Base-by-base conservation (phyloP, 2,329 filamentous ascomycete genomes). In the Byssothecium circinans region DNA sequence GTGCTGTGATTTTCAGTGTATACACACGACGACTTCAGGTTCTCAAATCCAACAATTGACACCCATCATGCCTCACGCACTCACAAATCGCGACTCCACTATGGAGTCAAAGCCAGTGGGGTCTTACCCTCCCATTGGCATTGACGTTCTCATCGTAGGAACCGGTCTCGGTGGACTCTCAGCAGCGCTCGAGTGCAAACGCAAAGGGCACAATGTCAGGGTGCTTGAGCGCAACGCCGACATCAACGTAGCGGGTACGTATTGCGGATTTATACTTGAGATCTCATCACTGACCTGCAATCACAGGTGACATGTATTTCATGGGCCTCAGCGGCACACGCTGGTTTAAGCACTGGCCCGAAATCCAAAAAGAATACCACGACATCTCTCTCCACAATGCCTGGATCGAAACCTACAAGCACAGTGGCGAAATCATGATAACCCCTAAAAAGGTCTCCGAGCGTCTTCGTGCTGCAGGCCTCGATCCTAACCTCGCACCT, bases 261-360 rank as follows among this genome's bases (percentile, higher is more conserved):
- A 39, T 12, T 8, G 17, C n/a, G 7, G 20, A 17, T 1, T 22
- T 32, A 8, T 23, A 5, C 29, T 38, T 22, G 23, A 30, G 19
- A n/a, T n/a, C n/a, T n/a, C n/a, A n/a, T n/a, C n/a, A n/a, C n/a
- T n/a, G n/a, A n/a, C n/a, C n/a, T n/a, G n/a, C n/a, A n/a, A 56
- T 40, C 17, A 41, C 43, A 78, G 80, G 80, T 43, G 80, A 83
- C 64, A 82, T 81, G 77, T 81, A 80, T 67, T 81, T 81, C 61
- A 82, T 83, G 76, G 78, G 79, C 8, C 71, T 82, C 18, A 79
- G 76, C 38, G 79, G 79, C 18, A 81, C 77, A 36, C 73, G 71
- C 30, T 81, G 81, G 66, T 75, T 81, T 61, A 78, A 76, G 61
- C 77, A 81, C 50, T 81, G 78, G 78, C 78, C 78, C 8, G 76